Evolutionary conservation across 441 rosid genomes (phyloP), one percentile per base, ranked within the genome.

Genomic region (Viola pubescens): DNA sequence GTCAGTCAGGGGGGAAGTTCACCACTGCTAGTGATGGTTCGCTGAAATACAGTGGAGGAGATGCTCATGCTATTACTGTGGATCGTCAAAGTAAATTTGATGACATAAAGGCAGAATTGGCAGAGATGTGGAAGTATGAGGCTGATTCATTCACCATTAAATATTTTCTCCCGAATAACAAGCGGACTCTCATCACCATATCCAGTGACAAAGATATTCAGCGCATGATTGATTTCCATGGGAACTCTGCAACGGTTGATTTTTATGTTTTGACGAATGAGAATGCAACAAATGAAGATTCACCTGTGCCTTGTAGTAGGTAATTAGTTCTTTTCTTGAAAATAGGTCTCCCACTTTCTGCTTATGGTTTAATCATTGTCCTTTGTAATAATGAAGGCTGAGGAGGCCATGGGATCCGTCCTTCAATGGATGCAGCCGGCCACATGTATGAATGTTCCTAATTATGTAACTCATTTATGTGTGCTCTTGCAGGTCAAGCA

Each of bases 1-100:
- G 84, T 66, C 84, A 68, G 48, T 77, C 79, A 3, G 79, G 84
- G 58, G 84, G 84, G 39, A 73, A 72, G 70, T 80, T 77, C 56
- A 48, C 59, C 26, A 48, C 76, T n/a, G 51, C 70, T 37, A 64
- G 56, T 48, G 76, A 80, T 65, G 79, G 81, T 14, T 65, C 69
- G 14, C 54, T 80, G 56, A 62, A 70, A 4, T 77, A 80, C 69
- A 11, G 49, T 7, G 81, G 84, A 7, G 84, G 81, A 60, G 81
- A 80, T 6, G 84, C 84, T 49, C 81, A 80, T 58, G 84, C 84
- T 5, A 60, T 75, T 34, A 69, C 67, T 61, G 61, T 75, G 40
- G 62, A 47, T 56, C 62, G 59, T 38, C 61, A 70, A 6, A 72
- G 60, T 58, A 77, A 73, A 51, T 80, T 72, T 49, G 68, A 52